Evolutionary conservation across 2,329 filamentous ascomycete genomes (phyloP).

Genomic region (Fusarium beomiforme): DNA sequence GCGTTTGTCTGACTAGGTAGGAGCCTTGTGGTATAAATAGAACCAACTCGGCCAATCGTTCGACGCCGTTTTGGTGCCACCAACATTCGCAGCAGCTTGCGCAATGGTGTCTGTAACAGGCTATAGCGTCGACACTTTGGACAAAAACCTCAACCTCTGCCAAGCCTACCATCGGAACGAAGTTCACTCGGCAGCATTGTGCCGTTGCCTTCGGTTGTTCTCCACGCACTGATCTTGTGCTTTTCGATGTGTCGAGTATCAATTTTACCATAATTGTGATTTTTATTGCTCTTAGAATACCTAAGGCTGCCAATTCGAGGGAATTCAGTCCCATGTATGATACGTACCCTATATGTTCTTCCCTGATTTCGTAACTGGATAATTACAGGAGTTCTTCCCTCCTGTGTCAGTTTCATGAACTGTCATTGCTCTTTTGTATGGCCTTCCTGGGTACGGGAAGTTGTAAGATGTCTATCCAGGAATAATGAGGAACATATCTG

Average conservation of each 20-base stretch:
- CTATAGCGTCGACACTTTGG: background rate
- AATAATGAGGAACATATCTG: background rate
- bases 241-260: background rate
- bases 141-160: background rate
- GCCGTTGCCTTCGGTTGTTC: background rate
- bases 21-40: background rate
- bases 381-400: background rate
- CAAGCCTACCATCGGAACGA: background rate
- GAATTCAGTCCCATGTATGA: background rate
- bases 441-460: too few species aligned
- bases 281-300: background rate
- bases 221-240: background rate
- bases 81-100: background rate
- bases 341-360: background rate
- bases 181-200: background rate
- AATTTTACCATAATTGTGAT: background rate
- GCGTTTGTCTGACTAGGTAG: background rate
- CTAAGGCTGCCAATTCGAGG: background rate
- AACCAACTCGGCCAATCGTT: background rate
- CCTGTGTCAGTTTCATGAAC: background rate
- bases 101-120: background rate
- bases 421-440: background rate
- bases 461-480: background rate
- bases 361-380: background rate
- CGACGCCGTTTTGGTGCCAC: background rate